Evolutionary conservation across 2,329 filamentous ascomycete genomes (phyloP), one percentile per base, ranked within the genome.

Genomic region (Chalaropsis thielavioides): DNA sequence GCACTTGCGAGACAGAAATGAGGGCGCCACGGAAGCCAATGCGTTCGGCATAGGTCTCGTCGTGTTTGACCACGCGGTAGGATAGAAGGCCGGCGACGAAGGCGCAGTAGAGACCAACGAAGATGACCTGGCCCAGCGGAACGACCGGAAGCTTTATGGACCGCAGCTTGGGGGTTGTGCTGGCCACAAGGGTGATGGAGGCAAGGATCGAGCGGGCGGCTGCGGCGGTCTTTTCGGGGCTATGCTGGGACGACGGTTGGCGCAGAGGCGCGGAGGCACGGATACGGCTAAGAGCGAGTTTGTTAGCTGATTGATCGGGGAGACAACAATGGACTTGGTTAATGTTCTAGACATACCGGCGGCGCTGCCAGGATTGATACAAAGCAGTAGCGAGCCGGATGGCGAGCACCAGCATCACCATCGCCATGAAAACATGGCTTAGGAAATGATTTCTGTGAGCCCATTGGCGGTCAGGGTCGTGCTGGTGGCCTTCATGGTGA

Each of bases 1-100:
- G 85, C 49, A 88, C 78, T 72, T 88, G 85, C 2, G 80, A 82
- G 56, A 86, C 75, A 10, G 82, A 80, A 40, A 87, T 78, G 84
- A 85, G 87, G 19, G 83, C 85, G 68, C 84, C 85, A 64, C 85
- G 82, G 72, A 83, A 88, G 6, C 82, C 85, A 66, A 87, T 81
- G 67, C 83, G 82, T 72, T 88, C 85, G 75, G 78, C 84, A 71
- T 79, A 85, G 68, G 80, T 80, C 56, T 75, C 76, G 68, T 85
- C 83, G 31, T 79, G 70, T 59, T 79, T 69, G 56, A 83, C 72
- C 61, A 78, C 79, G 24, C 75, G 74, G 68, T 76, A 75, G 1
- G 75, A 74, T 78, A 83, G 82, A 75, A 85, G 81, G 71, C 80
- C 82, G 64, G 81, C 74, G 60, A 86, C 74, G 67, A 85, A 75